Evolutionary conservation across 768 basidiomycete genomes (phyloP).

Genomic region (Mycena rebaudengoi): DNA sequence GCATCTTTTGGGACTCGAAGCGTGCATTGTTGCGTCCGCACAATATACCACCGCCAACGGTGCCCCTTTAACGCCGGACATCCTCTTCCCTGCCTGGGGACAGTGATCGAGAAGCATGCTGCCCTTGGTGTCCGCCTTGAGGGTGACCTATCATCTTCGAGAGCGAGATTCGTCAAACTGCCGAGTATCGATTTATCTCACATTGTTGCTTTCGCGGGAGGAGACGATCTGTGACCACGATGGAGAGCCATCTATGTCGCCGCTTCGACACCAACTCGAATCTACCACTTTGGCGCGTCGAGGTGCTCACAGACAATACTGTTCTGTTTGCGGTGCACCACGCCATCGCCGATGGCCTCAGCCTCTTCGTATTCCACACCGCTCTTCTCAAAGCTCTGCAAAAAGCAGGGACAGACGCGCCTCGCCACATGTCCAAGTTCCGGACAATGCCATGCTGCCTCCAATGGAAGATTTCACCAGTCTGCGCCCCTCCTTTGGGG

Average conservation of each 20-base stretch:
- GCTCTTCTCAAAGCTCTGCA: constrained; percentile 40
- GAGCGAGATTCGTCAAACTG: constrained; percentile 36
- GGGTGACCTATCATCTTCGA: constrained; percentile 18
- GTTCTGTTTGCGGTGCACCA: constrained; percentile 48
- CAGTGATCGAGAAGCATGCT: constrained; percentile 34
- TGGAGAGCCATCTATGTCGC: constrained; percentile 34
- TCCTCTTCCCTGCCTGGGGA: constrained; percentile 31
- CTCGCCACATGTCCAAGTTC: constrained; percentile 18
- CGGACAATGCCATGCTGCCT: constrained; percentile 29
- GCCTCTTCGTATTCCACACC: constrained; percentile 46
- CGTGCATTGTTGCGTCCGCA: constrained; percentile 41
- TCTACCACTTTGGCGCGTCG: constrained; percentile 46
- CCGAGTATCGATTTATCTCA: constrained; percentile 34
- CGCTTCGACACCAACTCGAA: constrained; percentile 30
- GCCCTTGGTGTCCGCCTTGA: constrained; percentile 38
- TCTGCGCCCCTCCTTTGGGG: constrained; percentile 34
- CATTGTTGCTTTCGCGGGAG: constrained; percentile 39
- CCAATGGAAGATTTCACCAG: constrained; percentile 37
- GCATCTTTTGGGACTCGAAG: constrained; percentile 39
- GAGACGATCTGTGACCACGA: constrained; percentile 16
- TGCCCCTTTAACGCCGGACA: constrained; percentile 27
- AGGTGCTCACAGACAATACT: constrained; percentile 39
- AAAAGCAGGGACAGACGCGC: background rate
- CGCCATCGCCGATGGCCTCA: constrained; percentile 48
- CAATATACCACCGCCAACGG: constrained; percentile 29